Conservation (phyloP, 441 rosid species). For the Aleurites moluccanus region DNA sequence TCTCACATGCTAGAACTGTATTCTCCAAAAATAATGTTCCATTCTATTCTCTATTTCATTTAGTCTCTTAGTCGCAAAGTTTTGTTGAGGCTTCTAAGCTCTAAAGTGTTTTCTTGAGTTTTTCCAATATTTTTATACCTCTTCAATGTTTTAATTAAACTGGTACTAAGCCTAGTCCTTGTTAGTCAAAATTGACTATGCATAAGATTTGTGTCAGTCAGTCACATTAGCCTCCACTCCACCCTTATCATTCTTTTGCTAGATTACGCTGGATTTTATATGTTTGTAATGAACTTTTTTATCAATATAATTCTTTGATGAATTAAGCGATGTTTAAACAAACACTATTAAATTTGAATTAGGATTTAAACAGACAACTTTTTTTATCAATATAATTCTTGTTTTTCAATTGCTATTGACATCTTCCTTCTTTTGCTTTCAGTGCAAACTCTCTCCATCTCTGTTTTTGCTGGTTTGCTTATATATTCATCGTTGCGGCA, state of each 20-base stretch:
- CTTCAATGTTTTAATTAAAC: background rate
- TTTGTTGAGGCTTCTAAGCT: background rate
- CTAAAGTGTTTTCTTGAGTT: background rate
- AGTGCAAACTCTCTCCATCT: background rate
- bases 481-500: background rate
- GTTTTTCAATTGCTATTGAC: background rate
- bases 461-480: background rate
- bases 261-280: background rate
- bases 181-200: background rate
- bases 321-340: background rate
- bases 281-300: background rate
- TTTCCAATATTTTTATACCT: background rate
- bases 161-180: background rate
- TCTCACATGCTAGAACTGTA: background rate
- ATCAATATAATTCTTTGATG: background rate
- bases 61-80: background rate
- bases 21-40: background rate
- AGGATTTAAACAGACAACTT: background rate
- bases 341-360: background rate
- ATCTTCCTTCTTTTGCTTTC: background rate
- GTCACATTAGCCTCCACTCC: background rate
- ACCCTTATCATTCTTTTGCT: background rate
- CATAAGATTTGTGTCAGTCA: background rate
- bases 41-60: background rate
- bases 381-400: background rate